Base-by-base conservation (phyloP, 352 stramenopile species). In the Aphanomyces invadans region DNA sequence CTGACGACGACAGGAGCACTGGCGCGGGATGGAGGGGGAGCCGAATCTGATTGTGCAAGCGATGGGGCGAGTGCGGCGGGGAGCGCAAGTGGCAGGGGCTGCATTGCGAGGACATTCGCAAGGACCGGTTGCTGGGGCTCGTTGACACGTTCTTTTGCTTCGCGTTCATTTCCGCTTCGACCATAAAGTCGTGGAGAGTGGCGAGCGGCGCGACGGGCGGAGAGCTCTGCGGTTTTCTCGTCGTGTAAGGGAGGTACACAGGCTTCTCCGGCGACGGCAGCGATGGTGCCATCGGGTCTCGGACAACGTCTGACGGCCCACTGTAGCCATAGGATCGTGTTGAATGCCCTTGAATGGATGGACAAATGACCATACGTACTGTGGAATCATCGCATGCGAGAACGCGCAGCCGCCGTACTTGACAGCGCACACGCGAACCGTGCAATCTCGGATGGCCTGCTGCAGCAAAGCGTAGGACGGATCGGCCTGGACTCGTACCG, bases 211-310 rank as follows among this genome's bases (percentile, higher is more conserved):
- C 74, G 45, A 83, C 74, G 0, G 77, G 73, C 0, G 36, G 36
- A 7, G 76, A 82, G 0, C 39, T 28, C 45, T 89, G 77, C 25
- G 73, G 70, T 25, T 74, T 68, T 25, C 82, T 76, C 2, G 79
- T 86, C 48, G 82, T 91, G 71, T 91, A 91, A 9, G 80, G 76
- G 46, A 91, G 55, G 48, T 91, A 89, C 59, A 76, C 4, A 33
- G 17, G 29, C 4, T 57, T n/a, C 21, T 67, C 49, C 28, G 45
- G 7, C 44, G 39, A 11, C 56, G 48, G 19, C 69, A 38, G 10
- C 68, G 46, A 0, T 46, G 38, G 68, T 3, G 52, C 53, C 55
- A 36, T 44, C 33, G n/a, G 1, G 19, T 60, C 60, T 1, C 69
- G 55, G 9, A 55, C 65, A 4, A 60, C 23, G n/a, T 74, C 68